phyloP scores from a whole-genome alignment of 2,329 filamentous ascomycete genomes.

The Epichloe typhina region DNA sequence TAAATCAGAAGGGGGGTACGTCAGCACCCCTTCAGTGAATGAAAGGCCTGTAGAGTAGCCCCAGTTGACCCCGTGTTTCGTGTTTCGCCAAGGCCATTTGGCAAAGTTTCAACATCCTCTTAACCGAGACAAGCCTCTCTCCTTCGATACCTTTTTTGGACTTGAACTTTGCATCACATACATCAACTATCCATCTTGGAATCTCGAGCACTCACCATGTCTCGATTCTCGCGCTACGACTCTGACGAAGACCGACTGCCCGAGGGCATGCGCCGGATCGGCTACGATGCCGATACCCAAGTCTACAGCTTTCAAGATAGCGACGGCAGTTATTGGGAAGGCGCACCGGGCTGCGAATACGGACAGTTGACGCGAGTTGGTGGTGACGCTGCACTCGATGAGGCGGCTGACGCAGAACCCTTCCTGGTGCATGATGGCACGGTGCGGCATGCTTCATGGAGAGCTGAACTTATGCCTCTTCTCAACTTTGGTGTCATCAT shows the following conservation, averaged over 20 bases:
- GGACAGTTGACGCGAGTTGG: slow-evolving; percentile 31
- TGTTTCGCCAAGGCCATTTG: too few relatives aligned
- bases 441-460: slow-evolving; percentile 28
- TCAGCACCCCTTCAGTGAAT: too few relatives aligned
- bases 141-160: too few relatives aligned
- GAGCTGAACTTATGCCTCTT: slow-evolving; percentile 39
- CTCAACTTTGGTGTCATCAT: slow-evolving; percentile 45
- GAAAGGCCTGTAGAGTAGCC: too few relatives aligned
- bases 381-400: slow-evolving; percentile 15
- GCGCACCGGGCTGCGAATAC: slow-evolving; percentile 35
- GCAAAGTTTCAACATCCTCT: too few relatives aligned
- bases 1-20: too few relatives aligned
- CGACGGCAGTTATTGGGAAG: slow-evolving; percentile 36
- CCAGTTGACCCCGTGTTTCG: too few relatives aligned
- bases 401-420: slow-evolving; percentile 17
- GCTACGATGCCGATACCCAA: slow-evolving; percentile 43
- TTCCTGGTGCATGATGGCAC: slow-evolving; percentile 15
- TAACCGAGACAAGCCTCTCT: too few relatives aligned
- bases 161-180: too few relatives aligned
- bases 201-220: slow-evolving; percentile 17
- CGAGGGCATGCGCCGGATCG: slow-evolving; percentile 38
- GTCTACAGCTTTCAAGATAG: slow-evolving; percentile 37
- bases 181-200: too few relatives aligned
- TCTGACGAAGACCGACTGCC: slow-evolving; percentile 39
- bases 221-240: slow-evolving; percentile 29